Evolutionary conservation across 805 yeast species (phyloP), one percentile per base, ranked within the genome.

Genomic region (Candida palmyrensis): DNA sequence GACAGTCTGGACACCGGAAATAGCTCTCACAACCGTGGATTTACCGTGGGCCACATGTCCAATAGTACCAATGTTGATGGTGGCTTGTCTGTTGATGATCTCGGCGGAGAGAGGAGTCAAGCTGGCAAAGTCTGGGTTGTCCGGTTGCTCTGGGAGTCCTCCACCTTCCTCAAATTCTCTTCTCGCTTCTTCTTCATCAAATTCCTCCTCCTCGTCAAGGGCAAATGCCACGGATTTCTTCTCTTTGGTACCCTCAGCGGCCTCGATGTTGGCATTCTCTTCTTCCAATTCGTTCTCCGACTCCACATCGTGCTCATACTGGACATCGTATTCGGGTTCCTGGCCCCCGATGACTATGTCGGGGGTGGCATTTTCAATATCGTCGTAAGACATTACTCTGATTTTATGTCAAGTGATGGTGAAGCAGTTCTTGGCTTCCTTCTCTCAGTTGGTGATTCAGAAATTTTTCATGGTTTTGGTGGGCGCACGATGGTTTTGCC

Each of bases 1-100:
- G 44, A 92, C 99, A 14, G 99, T 92, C 62, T 94, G 98, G 28
- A 94, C 97, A 42, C 98, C 97, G 3, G 97, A 89, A 47, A 92
- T 92, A 43, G 96, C 96, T 64, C 89, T 82, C 27, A 87, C 96
- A 23, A 87, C 96, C 8, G 96, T 87, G 37, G 88, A 78, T 62
- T 87, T 87, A 64, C 96, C 96, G 70, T 87, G 96, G 37, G 96
- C 96, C 47, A 87, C 96, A 64, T 86, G 96, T 41, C 95, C 96
- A 60, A 87, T 87, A 39, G 96, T 87, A 65, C 99, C 99, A 55
- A 92, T 92, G 64, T 92, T 92, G 58, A 92, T 87, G 31, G 99
- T 92, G 42, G 99, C 99, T 70, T 92, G 99, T 75, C 98, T 84
- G 62, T 85, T 86, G 66, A 92, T 92, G 57, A 92, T 94, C 55